A percentile compares a stretch with the other conserved stretches of the same genome.
Evolutionary conservation across 2,329 filamentous ascomycete genomes (phyloP).

Genomic region (Grosmannia huntii): DNA sequence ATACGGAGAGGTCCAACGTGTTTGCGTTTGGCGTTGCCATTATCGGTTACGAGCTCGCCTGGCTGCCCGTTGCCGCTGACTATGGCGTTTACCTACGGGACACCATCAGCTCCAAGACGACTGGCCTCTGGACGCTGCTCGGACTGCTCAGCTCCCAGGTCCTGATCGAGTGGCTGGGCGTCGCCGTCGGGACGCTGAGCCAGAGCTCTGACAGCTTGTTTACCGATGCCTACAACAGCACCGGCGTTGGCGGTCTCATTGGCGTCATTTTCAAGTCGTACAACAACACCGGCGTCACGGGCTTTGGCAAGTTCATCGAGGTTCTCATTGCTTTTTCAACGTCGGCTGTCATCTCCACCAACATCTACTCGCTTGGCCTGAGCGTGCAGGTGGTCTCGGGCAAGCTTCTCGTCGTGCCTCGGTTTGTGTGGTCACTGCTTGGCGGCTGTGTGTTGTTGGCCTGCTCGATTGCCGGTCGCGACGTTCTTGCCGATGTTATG

Average conservation of each 20-base stretch:
- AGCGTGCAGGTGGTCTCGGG: constrained; percentile 8
- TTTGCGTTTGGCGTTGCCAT: constrained; percentile 14
- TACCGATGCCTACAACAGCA: constrained; percentile 5
- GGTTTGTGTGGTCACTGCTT: constrained; percentile 8
- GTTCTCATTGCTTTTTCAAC: constrained; percentile 6
- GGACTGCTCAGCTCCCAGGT: constrained; percentile 7
- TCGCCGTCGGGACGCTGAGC: constrained; percentile 9
- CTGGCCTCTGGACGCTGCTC: constrained; percentile 1
- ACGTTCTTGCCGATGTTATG: constrained; percentile 9
- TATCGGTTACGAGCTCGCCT: constrained; percentile 16
- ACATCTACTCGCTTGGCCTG: constrained; percentile 10
- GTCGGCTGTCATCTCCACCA: constrained; percentile 5
- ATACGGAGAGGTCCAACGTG: constrained; percentile 8
- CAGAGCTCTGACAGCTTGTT: constrained; percentile 6
- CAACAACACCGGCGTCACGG: constrained; percentile 6
- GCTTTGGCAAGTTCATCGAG: constrained; percentile 9
- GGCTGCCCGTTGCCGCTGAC: constrained; percentile 9
- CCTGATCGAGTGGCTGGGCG: constrained; percentile 11
- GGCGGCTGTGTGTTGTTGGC: constrained; percentile 5
- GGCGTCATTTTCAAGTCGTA: constrained; percentile 6
- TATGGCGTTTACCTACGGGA: constrained; percentile 7
- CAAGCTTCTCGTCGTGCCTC: constrained; percentile 7
- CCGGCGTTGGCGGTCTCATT: constrained; percentile 11
- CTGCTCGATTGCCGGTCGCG: constrained; percentile 7
- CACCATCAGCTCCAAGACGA: background rate